A percentile compares a stretch with the other conserved stretches of the same genome.
These are phyloP conservation scores for Aspergillus arachidicola DNA, from an alignment of 2,329 filamentous ascomycete genomes.

Conservation along the genomic window DNA sequence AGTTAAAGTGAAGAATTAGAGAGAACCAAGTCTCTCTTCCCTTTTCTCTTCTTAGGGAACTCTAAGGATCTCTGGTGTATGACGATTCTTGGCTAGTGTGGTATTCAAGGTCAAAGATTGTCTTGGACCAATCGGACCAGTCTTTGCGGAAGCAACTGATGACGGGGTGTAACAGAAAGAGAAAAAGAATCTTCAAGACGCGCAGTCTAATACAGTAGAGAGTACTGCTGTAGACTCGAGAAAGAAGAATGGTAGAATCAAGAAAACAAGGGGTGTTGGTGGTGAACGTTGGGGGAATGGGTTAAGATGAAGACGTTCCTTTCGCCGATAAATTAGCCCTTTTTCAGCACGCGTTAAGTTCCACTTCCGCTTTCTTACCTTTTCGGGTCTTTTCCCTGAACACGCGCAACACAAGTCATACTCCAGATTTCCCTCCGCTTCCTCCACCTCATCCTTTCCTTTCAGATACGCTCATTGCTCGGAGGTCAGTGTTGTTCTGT, in stretches of 20 bases:
- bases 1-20: neutral
- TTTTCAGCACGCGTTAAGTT: slow-evolving; percentile 12
- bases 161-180: neutral
- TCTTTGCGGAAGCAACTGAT: neutral
- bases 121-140: neutral
- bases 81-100: neutral
- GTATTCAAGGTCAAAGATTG: neutral
- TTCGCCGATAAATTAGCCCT: slow-evolving; percentile 4
- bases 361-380: slow-evolving; percentile 13
- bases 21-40: neutral
- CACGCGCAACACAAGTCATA: slow-evolving; percentile 7
- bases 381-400: slow-evolving; percentile 3
- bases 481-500: neutral
- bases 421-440: neutral
- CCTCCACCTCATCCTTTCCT: neutral
- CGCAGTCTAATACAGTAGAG: neutral
- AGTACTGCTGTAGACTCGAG: neutral
- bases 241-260: neutral
- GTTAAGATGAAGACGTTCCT: neutral
- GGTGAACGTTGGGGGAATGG: slow-evolving; percentile 6
- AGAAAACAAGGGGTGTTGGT: slow-evolving; percentile 4
- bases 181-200: neutral
- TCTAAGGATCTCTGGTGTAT: neutral
- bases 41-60: neutral
- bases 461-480: neutral